Base-by-base conservation (phyloP, 805 yeast genomes). In the Hanseniaspora meyeri region DNA sequence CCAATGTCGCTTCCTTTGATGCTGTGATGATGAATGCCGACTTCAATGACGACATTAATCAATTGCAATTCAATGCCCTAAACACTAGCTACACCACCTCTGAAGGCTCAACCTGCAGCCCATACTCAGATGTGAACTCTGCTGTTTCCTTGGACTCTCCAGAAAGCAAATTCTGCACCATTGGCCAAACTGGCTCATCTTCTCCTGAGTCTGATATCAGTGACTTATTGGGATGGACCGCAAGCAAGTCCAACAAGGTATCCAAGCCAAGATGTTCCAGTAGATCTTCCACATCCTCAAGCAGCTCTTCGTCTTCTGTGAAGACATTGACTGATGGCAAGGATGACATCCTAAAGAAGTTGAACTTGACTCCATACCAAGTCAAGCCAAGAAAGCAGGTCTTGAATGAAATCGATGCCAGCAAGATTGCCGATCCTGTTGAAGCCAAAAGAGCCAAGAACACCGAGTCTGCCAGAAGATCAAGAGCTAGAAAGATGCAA, bases 381-480 rank as follows among this genome's bases (percentile, higher is more conserved):
- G 81, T 89, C 68, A 89, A 88, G 74, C 85, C 80, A 62, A 81
- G 95, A 64, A 60, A 78, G 32, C 71, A 74, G 58, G 95, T 95
- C 9, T 75, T 88, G 69, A 73, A 76, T 62, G 95, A 95, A 10
- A 76, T 89, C 57, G 77, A 78, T 49, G 75, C 79, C 36, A 78
- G 77, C 47, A 68, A 74, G 29, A 49, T 55, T 45, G 71, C 68
- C 50, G 95, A 89, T 68, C 79, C 83, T n/a, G 78, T 77, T 57
- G 79, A 87, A 48, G 69, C 85, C 64, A 91, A 91, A 74, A 83
- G 97, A 68, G 97, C 97, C 9, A 83, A 91, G 71, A 91, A 93
- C 77, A 91, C 82, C 50, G 96, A 89, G 68, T 97, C 97, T 62
- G 97, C 97, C 8, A 82, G 97, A 70, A 80, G 96, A 66, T 88